Conservation (phyloP, 2,329 filamentous ascomycete genomes). For the Alternaria postmessia region DNA sequence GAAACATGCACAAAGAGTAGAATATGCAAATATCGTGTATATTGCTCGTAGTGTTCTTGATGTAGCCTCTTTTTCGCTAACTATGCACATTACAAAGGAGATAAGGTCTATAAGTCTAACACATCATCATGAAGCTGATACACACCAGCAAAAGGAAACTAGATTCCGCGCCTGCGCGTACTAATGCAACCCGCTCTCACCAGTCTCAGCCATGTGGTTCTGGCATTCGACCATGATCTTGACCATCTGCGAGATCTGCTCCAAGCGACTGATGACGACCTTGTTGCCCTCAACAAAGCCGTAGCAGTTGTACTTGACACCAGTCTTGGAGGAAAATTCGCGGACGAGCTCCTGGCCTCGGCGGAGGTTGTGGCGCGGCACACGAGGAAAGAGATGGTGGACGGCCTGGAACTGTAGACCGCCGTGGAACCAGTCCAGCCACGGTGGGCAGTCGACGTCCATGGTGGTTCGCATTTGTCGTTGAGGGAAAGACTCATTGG, state of each 20-base stretch:
- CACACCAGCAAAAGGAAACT: neutral
- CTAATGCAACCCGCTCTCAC: conserved; percentile 46
- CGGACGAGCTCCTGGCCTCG: conserved; percentile 76
- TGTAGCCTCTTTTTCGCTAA: conserved; percentile 5
- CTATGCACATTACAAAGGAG: conserved; percentile 4
- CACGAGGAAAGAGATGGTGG: conserved; percentile 83
- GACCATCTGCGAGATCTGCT: conserved; percentile 81
- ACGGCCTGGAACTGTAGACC: conserved; percentile 90
- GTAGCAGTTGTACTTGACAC: conserved; percentile 84
- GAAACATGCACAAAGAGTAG: neutral
- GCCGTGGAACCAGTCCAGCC: conserved; percentile 90
- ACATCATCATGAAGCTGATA: conserved; percentile 2
- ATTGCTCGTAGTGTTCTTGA: neutral
- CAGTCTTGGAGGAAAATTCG: conserved; percentile 82
- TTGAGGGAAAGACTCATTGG: conserved; percentile 85
- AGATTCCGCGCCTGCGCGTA: conserved; percentile 14
- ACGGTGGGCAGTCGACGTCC: conserved; percentile 86
- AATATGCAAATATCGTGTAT: neutral
- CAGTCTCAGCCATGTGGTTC: conserved; percentile 50
- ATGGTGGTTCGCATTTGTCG: conserved; percentile 92
- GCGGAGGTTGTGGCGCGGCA: conserved; percentile 85
- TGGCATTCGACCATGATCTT: conserved; percentile 59
- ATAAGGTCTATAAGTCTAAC: conserved; percentile 6
- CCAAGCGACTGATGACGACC: conserved; percentile 77
- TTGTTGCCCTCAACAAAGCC: conserved; percentile 86